phyloP scores from a whole-genome alignment of 352 stramenopile species.

The Pythium monospermum region DNA sequence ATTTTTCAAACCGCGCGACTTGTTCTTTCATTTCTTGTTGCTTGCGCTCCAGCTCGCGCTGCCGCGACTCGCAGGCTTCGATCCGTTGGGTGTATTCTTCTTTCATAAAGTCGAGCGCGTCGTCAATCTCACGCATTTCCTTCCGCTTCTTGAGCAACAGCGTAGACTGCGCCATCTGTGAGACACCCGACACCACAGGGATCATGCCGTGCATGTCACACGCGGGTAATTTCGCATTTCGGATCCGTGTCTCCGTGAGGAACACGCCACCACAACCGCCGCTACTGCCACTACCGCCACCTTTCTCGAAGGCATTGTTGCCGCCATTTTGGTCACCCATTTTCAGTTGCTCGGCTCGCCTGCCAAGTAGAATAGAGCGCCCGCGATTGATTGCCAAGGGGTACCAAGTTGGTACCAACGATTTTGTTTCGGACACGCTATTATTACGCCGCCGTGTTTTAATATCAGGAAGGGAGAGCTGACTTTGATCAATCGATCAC shows the following conservation, averaged over 20 bases:
- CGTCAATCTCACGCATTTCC: slow-evolving; percentile 91
- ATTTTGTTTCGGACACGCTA: too few species aligned
- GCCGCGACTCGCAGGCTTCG: slow-evolving; percentile 77
- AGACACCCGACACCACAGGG: slow-evolving; percentile 75
- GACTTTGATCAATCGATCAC: too few species aligned
- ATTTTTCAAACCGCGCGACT: slow-evolving; percentile 89
- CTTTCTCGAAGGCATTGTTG: slow-evolving; percentile 36
- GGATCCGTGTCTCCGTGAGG: slow-evolving; percentile 68
- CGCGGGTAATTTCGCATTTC: slow-evolving; percentile 44
- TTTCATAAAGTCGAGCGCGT: slow-evolving; percentile 91
- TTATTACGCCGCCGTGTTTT: too few species aligned
- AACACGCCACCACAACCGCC: slow-evolving; percentile 48
- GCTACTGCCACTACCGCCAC: too few species aligned
- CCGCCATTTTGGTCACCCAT: slow-evolving; percentile 21
- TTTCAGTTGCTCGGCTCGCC: not conserved
- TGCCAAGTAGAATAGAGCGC: too few species aligned
- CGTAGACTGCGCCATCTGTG: slow-evolving; percentile 88
- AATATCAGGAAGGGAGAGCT: too few species aligned
- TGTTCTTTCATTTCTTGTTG: slow-evolving; percentile 90
- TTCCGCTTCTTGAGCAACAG: slow-evolving; percentile 91
- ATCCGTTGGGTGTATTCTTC: slow-evolving; percentile 88
- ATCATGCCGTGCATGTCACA: slow-evolving; percentile 69
- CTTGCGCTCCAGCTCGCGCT: slow-evolving; percentile 81
- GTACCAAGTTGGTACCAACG: too few species aligned
- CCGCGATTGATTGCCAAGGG: too few species aligned